Evolutionary conservation across 345 rosid genomes (phyloP), one percentile per base, ranked within the genome.

Genomic region (Populus simonii): DNA sequence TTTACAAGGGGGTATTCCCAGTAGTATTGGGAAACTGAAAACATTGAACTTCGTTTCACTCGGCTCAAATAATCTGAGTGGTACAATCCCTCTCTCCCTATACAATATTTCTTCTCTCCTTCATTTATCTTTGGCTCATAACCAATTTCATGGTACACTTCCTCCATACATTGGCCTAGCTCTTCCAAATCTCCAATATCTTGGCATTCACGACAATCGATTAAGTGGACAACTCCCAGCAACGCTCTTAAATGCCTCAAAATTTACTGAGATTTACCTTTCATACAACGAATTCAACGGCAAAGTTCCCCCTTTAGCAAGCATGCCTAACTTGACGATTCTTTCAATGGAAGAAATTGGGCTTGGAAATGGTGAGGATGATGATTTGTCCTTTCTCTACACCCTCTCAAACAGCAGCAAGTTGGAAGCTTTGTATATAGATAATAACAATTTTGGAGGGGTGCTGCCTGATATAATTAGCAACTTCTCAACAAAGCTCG

Each of bases 51-150:
- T 8, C 39, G 22, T 70, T 38, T 5, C 29, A 38, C 41, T 80
- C 3, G 74, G 43, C 0, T 38, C 2, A n/a, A 70, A 63, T 45
- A 7, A 63, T 0, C 63, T 81, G 23, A 25, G 53, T 0, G 81
- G 83, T 3, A 68, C 1, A 1, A 22, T 84, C 51, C 82, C 89
- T 70, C 51, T 23, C n/a, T 51, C 85, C 1, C 5, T 84, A 17
- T 69, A 12, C 29, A 82, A 82, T 11, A 5, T 82, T 33, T 84
- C 81, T 1, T 57, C 76, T 3, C 6, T 82, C 2, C 1, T 0
- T 4, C 0, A 0, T 11, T 20, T 74, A 0, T 0, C 0, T 7
- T 20, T 27, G 8, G 2, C 0, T 0, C 0, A 0, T 2, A 82
- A 86, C 57, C 27, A 35, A 18, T 22, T 86, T 0, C 35, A 76